A percentile compares a stretch with the other conserved stretches of the same genome.
Conservation (phyloP, 1,139 yeast genomes). For the Yamadazyma spencermartinsiae region DNA sequence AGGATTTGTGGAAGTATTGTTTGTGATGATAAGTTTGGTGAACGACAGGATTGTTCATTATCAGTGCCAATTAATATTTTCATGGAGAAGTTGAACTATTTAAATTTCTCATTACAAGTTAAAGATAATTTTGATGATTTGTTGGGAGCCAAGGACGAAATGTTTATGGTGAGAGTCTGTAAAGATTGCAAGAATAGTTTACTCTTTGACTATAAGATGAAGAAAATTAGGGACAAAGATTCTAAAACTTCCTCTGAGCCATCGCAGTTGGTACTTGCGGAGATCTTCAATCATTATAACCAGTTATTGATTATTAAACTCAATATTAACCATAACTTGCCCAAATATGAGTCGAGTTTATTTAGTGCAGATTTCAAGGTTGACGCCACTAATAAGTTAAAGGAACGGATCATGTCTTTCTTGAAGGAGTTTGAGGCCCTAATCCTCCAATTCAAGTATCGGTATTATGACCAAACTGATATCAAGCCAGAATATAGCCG, state of each 20-base stretch:
- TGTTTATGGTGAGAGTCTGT: constrained; percentile 53
- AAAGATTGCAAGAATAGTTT: constrained; percentile 63
- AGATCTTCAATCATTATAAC: constrained; percentile 31
- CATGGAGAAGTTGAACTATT: constrained; percentile 37
- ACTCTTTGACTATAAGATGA: constrained; percentile 56
- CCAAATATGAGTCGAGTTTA: constrained; percentile 23
- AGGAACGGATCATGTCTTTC: constrained; percentile 28
- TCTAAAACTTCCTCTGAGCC: background rate
- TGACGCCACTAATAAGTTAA: constrained; percentile 17
- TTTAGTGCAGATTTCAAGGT: constrained; percentile 12
- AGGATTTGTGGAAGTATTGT: constrained; percentile 80
- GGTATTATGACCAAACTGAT: constrained; percentile 21
- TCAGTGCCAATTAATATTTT: constrained; percentile 61
- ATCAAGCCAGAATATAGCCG: constrained; percentile 19
- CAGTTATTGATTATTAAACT: constrained; percentile 34
- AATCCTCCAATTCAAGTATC: constrained; percentile 25
- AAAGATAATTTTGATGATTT: constrained; percentile 19
- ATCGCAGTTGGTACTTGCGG: constrained; percentile 8
- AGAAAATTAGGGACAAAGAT: constrained; percentile 8
- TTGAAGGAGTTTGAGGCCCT: constrained; percentile 38
- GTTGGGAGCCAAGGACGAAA: constrained; percentile 13
- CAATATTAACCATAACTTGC: constrained; percentile 33
- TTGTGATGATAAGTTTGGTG: constrained; percentile 60
- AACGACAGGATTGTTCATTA: constrained; percentile 59
- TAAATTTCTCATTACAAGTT: constrained; percentile 38